Percentiles rank a stretch among this genome's conserved stretches.
These are phyloP conservation scores for Apiospora saccharicola DNA, from an alignment of 2,329 filamentous ascomycete genomes.

Conservation along the genomic window DNA sequence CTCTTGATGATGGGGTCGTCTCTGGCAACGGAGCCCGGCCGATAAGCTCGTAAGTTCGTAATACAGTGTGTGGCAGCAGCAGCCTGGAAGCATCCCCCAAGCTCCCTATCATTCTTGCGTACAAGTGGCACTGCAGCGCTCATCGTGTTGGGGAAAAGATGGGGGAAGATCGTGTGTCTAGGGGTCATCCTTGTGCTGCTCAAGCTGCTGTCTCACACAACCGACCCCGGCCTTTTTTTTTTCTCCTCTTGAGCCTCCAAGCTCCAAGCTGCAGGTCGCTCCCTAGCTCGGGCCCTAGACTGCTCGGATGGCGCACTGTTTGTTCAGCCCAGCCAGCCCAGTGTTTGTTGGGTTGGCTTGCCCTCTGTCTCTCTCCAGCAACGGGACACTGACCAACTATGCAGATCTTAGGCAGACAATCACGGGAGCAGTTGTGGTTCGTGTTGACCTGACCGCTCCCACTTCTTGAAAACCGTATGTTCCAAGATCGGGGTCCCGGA, in stretches of 20 bases:
- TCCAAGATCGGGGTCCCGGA: not conserved
- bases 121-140: not conserved
- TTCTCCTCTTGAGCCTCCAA: not conserved
- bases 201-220: not conserved
- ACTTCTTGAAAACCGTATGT: conserved; percentile 16
- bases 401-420: not conserved
- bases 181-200: conserved; percentile 2
- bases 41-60: conserved; percentile 17
- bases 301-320: conserved; percentile 20
- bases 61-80: not conserved
- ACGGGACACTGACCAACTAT: not conserved
- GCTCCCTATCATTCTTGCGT: not conserved
- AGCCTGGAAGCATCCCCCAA: not conserved
- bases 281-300: not conserved
- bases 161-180: conserved; percentile 9
- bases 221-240: not conserved
- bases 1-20: not conserved
- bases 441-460: conserved; percentile 17
- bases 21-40: not conserved
- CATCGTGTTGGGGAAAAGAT: conserved; percentile 20
- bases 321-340: not conserved
- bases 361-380: not conserved
- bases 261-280: not conserved
- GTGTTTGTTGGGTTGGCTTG: conserved; percentile 1
- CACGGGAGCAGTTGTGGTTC: not conserved